Percentiles rank a stretch among this genome's conserved stretches.
Conservation (phyloP, 164 flowering plant genomes). For the Nymphaea thermarum region DNA sequence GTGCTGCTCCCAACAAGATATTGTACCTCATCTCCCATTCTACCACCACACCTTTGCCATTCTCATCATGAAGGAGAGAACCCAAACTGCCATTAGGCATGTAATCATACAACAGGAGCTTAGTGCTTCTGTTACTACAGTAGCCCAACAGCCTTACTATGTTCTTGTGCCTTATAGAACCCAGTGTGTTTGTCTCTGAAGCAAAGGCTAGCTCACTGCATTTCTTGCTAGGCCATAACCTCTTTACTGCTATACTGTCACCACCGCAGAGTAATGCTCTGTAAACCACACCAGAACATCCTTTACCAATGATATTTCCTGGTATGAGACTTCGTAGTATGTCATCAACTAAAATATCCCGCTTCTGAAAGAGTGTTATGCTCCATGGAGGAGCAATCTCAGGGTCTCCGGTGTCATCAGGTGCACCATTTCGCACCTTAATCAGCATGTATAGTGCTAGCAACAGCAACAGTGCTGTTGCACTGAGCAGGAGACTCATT, state of each 20-base stretch:
- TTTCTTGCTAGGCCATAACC: slow-evolving; percentile 70
- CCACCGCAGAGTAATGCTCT: slow-evolving; percentile 49
- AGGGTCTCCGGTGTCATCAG: slow-evolving; percentile 5
- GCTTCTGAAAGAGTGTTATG: slow-evolving; percentile 78
- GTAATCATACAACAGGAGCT: slow-evolving; percentile 75
- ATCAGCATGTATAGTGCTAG: slow-evolving; percentile 43
- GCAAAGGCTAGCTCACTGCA: slow-evolving; percentile 44
- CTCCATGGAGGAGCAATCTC: slow-evolving; percentile 34
- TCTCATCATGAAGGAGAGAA: slow-evolving; percentile 40
- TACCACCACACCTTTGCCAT: slow-evolving; percentile 36
- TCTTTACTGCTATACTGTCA: slow-evolving; percentile 72
- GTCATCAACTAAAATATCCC: slow-evolving; percentile 64
- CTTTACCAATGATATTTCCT: slow-evolving; percentile 79
- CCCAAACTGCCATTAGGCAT: slow-evolving; percentile 87
- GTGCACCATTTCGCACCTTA: slow-evolving; percentile 21
- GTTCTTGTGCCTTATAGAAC: slow-evolving; percentile 80
- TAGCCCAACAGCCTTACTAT: slow-evolving; percentile 80
- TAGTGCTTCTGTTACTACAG: slow-evolving; percentile 51
- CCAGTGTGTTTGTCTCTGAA: slow-evolving; percentile 68
- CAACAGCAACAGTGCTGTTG: slow-evolving; percentile 51
- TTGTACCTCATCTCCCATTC: slow-evolving; percentile 86
- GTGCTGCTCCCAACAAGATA: slow-evolving; percentile 63
- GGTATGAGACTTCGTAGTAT: slow-evolving; percentile 44
- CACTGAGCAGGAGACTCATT: slow-evolving; percentile 55
- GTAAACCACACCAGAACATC: slow-evolving; percentile 97